Base-by-base conservation (phyloP, 371 early-diverging fungal genomes). In the Apophysomyces sp. region DNA sequence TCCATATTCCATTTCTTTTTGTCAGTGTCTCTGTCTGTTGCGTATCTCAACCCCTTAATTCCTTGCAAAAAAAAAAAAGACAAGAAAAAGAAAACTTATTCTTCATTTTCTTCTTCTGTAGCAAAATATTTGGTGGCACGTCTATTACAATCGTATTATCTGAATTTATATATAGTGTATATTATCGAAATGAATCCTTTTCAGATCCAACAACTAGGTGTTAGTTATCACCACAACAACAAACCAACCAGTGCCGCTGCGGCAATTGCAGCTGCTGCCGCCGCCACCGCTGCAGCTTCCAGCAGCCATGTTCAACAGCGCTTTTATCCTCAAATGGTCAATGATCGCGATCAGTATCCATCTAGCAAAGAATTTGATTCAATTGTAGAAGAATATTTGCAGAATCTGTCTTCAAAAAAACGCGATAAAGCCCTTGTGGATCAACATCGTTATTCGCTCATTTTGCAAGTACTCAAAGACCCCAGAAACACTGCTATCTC, bases 401-500 rank as follows among this genome's bases (percentile, higher is more conserved):
- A 76, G 15, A 84, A 84, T 18, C 65, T 86, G 51, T 82, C 82
- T 11, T 77, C 82, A 31, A 86, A 86, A 60, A 86, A 86, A 61
- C 67, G 86, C 54, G 86, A 86, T 53, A 86, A 86, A 66, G 86
- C 84, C 7, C 61, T 86, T 15, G 75, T 86, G 15, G 76, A 83
- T 49, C 78, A 81, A 51, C 65, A 66, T 27, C 82, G 84, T 15
- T 86, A 86, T 62, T 69, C 71, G 24, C 68, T 84, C 64, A 83
- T 86, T 34, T 67, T 81, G 15, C 76, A 81, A 68, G 84, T 84
- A 0, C 65, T 86, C 0, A 77, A 81, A 29, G 83, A 84, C 53
- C 86, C 84, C 18, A 72, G 81, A 28, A 86, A 86, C 53, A 86
- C 86, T 0, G 77, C 83, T 11, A 69, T 83, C 4, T 84, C 84